phyloP scores from a whole-genome alignment of 768 basidiomycete species.

The Amanita rubescens region DNA sequence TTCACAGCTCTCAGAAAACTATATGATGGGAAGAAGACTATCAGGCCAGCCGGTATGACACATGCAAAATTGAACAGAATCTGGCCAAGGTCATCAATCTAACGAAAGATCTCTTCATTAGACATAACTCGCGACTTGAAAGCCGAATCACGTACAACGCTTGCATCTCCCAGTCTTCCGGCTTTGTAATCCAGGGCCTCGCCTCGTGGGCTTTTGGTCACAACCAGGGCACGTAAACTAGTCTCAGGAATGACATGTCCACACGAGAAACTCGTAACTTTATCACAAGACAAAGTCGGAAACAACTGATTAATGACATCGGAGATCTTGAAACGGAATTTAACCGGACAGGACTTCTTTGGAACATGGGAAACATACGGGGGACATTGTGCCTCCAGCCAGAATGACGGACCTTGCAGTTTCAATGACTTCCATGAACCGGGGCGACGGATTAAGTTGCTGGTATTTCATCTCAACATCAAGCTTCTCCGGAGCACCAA shows the following conservation, averaged over 20 bases:
- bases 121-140: background rate
- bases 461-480: slow-evolving; percentile 80
- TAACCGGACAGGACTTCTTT: background rate
- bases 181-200: slow-evolving; percentile 76
- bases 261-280: slow-evolving; percentile 80
- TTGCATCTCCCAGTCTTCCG: slow-evolving; percentile 56
- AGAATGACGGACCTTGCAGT: slow-evolving; percentile 78
- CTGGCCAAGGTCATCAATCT: slow-evolving; percentile 82
- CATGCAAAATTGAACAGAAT: slow-evolving; percentile 73
- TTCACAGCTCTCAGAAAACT: slow-evolving; percentile 66
- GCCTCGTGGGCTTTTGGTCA: slow-evolving; percentile 70
- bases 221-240: slow-evolving; percentile 69
- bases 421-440: slow-evolving; percentile 80
- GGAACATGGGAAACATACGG: slow-evolving; percentile 42
- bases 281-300: slow-evolving; percentile 47
- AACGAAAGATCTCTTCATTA: background rate
- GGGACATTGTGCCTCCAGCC: slow-evolving; percentile 98
- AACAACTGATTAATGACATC: slow-evolving; percentile 83
- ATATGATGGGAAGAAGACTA: slow-evolving; percentile 94
- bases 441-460: slow-evolving; percentile 83
- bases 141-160: slow-evolving; percentile 39
- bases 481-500: slow-evolving; percentile 28
- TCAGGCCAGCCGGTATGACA: slow-evolving; percentile 79
- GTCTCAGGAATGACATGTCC: slow-evolving; percentile 83
- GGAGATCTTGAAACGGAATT: slow-evolving; percentile 55